Conservation (phyloP, 768 basidiomycete species). For the Amanita phalloides region DNA sequence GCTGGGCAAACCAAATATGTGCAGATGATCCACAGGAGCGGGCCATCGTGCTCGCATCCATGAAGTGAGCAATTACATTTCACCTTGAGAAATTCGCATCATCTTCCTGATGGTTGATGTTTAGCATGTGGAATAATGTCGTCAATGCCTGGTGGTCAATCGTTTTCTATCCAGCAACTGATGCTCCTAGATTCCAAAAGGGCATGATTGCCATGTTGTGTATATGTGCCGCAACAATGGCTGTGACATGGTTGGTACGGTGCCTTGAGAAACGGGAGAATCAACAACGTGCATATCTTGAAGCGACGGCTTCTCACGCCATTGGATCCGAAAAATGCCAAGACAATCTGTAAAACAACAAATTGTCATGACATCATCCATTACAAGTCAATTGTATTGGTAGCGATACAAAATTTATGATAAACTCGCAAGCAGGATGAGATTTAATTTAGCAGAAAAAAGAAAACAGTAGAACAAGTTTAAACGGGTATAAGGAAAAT, state of each 20-base stretch:
- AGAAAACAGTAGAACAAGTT: neutral
- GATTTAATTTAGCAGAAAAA: neutral
- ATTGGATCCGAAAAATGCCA: neutral
- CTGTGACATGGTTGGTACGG: conserved; percentile 46
- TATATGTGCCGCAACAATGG: conserved; percentile 43
- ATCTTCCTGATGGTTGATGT: neutral
- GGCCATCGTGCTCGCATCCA: conserved; percentile 58
- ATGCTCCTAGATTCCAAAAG: conserved; percentile 55
- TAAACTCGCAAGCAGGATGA: neutral
- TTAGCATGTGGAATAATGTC: conserved; percentile 60
- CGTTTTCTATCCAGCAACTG: conserved; percentile 64
- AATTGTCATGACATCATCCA: neutral
- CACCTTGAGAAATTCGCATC: neutral
- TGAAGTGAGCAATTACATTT: conserved; percentile 40
- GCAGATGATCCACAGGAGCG: conserved; percentile 63
- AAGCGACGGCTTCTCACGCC: neutral
- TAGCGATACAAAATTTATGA: neutral
- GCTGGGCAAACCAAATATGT: conserved; percentile 75
- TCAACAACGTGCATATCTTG: conserved; percentile 1
- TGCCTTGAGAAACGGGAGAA: conserved; percentile 33
- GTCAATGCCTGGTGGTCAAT: conserved; percentile 64
- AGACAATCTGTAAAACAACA: neutral
- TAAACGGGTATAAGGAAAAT: neutral
- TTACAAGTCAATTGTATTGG: neutral
- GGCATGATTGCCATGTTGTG: conserved; percentile 65